Conservation (phyloP, 2,329 filamentous ascomycete species). For the Colletotrichum incanum region DNA sequence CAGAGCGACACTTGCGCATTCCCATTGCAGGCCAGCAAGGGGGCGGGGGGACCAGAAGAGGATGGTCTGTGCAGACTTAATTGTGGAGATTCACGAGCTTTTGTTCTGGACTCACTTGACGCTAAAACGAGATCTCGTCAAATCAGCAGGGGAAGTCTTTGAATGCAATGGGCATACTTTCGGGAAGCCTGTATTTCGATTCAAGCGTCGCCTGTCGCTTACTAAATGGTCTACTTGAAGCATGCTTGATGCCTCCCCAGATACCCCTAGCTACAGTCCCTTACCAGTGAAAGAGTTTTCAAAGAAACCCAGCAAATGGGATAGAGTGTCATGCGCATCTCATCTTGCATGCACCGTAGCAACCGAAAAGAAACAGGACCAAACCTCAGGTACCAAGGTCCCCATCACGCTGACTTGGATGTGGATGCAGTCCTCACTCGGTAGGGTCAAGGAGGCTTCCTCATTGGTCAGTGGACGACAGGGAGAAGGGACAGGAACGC, state of each 20-base stretch:
- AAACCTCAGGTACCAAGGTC: constrained; percentile 13
- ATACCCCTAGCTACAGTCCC: too few species aligned
- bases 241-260: neutral
- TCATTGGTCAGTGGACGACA: constrained; percentile 1
- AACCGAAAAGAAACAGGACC: neutral
- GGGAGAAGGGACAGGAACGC: constrained; percentile 22
- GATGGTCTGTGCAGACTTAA: neutral
- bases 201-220: neutral
- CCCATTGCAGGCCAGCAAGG: neutral
- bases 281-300: neutral
- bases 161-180: neutral
- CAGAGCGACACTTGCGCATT: neutral
- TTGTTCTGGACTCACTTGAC: neutral
- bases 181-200: neutral
- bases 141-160: neutral
- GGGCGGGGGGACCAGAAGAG: too few species aligned
- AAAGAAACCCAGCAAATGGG: neutral
- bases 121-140: neutral
- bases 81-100: neutral
- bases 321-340: neutral
- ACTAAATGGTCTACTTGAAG: neutral
- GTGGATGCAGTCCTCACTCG: neutral
- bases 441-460: neutral
- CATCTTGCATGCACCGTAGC: neutral
- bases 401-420: neutral